These are phyloP conservation scores for Ophiocordyceps polyrhachis-furcata DNA, from an alignment of 2,329 filamentous ascomycete genomes.

Conservation along the genomic window DNA sequence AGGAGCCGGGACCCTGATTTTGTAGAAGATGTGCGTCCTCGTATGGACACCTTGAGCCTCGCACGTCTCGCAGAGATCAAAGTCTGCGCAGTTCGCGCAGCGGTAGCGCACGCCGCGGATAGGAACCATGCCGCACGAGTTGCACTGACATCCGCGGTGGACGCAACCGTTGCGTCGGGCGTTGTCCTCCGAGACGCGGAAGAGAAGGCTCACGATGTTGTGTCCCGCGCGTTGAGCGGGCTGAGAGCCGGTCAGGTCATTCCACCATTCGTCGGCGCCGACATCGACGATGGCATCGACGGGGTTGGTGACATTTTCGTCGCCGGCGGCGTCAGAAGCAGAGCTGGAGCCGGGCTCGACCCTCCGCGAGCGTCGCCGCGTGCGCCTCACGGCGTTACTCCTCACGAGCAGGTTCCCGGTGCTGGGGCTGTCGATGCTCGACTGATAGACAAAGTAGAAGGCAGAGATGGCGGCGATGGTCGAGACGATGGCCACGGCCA, in stretches of 20 bases:
- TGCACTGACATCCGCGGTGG: slow-evolving; percentile 82
- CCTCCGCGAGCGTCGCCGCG: slow-evolving; percentile 15
- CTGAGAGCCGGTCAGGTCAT: slow-evolving; percentile 21
- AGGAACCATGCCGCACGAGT: slow-evolving; percentile 69
- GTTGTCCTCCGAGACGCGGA: slow-evolving; percentile 86
- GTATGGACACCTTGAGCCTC: slow-evolving; percentile 61
- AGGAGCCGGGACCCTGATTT: slow-evolving; percentile 77
- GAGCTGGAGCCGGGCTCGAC: slow-evolving; percentile 22
- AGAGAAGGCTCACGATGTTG: slow-evolving; percentile 69
- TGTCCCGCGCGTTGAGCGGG: slow-evolving; percentile 41
- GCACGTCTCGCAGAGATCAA: slow-evolving; percentile 86
- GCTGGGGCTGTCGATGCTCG: slow-evolving; percentile 8
- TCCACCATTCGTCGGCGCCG: slow-evolving; percentile 32
- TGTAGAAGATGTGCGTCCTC: slow-evolving; percentile 93
- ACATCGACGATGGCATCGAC: slow-evolving; percentile 20
- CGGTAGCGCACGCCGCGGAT: slow-evolving; percentile 87
- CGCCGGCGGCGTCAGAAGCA: slow-evolving; percentile 19
- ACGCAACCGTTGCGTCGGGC: slow-evolving; percentile 75
- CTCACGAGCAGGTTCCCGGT: slow-evolving; percentile 31
- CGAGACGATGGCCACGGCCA: slow-evolving; percentile 36
- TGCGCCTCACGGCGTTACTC: slow-evolving; percentile 47
- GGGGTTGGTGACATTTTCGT: slow-evolving; percentile 22
- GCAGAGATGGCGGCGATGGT: slow-evolving; percentile 36
- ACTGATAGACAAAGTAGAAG: slow-evolving; percentile 38
- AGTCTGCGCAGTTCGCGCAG: slow-evolving; percentile 90